Percentiles rank a stretch among this genome's conserved stretches.
Evolutionary conservation across 345 rosid species (phyloP).

Genomic region (Stellera chamaejasme): DNA sequence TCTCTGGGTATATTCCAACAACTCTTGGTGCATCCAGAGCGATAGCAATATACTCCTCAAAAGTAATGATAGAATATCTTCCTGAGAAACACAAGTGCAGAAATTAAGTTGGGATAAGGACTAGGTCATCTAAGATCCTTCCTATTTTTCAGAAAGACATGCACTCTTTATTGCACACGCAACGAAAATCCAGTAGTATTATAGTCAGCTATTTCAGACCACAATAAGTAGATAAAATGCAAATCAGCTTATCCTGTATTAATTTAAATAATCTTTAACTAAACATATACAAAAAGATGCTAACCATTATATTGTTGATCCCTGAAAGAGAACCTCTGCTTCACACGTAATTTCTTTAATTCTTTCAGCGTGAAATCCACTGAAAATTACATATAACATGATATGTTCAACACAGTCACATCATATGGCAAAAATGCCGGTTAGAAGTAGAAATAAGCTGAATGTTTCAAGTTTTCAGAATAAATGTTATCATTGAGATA

Average conservation of each 20-base stretch:
- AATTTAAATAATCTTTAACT: slow-evolving; percentile 1
- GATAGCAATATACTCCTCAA: slow-evolving; percentile 81
- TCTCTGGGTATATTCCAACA: slow-evolving; percentile 97
- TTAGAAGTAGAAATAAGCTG: not conserved
- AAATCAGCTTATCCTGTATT: not conserved
- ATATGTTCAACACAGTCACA: slow-evolving; percentile 5
- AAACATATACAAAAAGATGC: slow-evolving; percentile 14
- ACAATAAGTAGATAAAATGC: not conserved
- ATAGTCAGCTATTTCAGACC: not conserved
- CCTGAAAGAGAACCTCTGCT: slow-evolving; percentile 72
- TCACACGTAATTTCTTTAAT: slow-evolving; percentile 60
- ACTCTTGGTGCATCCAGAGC: slow-evolving; percentile 79
- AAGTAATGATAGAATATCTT: slow-evolving; percentile 67
- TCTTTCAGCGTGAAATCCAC: slow-evolving; percentile 86
- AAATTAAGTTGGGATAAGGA: no score
- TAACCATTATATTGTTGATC: slow-evolving; percentile 87
- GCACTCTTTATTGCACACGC: not conserved
- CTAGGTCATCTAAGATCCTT: not conserved
- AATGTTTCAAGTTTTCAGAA: not conserved
- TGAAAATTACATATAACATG: slow-evolving; percentile 21
- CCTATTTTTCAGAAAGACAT: not conserved
- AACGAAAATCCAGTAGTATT: not conserved
- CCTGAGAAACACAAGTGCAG: slow-evolving; percentile 35
- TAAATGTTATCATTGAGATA: not conserved
- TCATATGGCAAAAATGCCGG: not conserved